A percentile compares a stretch with the other conserved stretches of the same genome.
phyloP scores from a whole-genome alignment of 495 filamentous ascomycete species.

The Lophium mytilinum region DNA sequence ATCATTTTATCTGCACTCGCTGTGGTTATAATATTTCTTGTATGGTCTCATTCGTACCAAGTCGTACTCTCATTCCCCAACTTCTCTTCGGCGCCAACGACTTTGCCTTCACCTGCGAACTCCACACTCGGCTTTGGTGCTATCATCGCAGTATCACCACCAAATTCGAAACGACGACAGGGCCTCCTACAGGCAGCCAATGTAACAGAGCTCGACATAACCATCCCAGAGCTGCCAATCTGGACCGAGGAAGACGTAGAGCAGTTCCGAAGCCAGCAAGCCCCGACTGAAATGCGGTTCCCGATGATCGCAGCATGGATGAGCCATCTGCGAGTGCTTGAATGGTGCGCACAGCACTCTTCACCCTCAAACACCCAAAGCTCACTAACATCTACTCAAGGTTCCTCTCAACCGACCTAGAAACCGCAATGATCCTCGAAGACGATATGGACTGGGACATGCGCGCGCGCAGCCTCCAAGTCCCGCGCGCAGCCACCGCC shows the following conservation, averaged over 20 bases:
- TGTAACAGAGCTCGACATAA: slow-evolving; percentile 29
- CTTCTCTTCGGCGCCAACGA: too few relatives aligned
- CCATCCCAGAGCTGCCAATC: slow-evolving; percentile 26
- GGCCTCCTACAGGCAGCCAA: slow-evolving; percentile 26
- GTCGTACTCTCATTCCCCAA: too few relatives aligned
- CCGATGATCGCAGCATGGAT: slow-evolving; percentile 27
- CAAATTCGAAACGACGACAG: slow-evolving; percentile 19
- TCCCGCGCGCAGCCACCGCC: slow-evolving; percentile 21
- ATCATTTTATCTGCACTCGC: too few relatives aligned
- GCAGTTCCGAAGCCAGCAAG: slow-evolving; percentile 7
- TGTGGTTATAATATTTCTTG: too few relatives aligned
- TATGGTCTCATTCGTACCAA: too few relatives aligned
- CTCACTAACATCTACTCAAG: background rate
- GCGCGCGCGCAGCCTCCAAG: slow-evolving; percentile 24
- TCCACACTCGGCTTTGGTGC: slow-evolving; percentile 17
- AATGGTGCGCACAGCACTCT: slow-evolving; percentile 12
- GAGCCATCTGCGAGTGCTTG: slow-evolving; percentile 29
- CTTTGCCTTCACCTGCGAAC: background rate
- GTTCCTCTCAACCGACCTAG: slow-evolving; percentile 32
- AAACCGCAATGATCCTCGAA: slow-evolving; percentile 39
- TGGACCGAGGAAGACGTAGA: slow-evolving; percentile 26
- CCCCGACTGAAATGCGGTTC: slow-evolving; percentile 9
- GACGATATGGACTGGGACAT: slow-evolving; percentile 40
- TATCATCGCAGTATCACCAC: slow-evolving; percentile 25
- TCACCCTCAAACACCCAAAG: background rate